phyloP scores from a whole-genome alignment of 2,329 filamentous ascomycete species.

The Claviceps monticola region DNA sequence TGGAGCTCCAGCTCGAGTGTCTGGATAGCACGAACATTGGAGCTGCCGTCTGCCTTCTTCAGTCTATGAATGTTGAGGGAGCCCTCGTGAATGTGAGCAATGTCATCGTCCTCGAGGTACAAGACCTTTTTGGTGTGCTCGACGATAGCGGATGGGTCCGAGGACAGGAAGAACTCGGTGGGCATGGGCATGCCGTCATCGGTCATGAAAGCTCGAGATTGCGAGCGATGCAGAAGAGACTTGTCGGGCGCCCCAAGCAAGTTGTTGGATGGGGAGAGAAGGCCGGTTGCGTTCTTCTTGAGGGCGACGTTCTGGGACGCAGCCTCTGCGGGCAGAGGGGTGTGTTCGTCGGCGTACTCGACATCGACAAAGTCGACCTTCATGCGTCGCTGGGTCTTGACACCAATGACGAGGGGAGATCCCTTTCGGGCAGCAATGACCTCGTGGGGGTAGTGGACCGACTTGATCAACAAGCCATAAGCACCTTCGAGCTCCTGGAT shows the following conservation, averaged over 20 bases:
- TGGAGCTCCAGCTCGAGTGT: constrained; percentile 97
- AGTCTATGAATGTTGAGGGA: constrained; percentile 98
- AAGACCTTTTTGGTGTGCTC: constrained; percentile 99
- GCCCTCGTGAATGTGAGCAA: constrained; percentile 98
- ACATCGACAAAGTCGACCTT: constrained; percentile 99
- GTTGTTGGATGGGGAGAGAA: constrained; percentile 46
- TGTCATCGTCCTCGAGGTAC: constrained; percentile 98
- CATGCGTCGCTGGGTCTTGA: constrained; percentile 96
- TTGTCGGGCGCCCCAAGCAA: constrained; percentile 89
- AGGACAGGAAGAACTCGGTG: constrained; percentile 98
- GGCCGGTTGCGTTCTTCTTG: constrained; percentile 67
- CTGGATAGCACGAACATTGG: constrained; percentile 95
- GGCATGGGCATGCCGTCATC: constrained; percentile 97
- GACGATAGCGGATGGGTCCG: constrained; percentile 93
- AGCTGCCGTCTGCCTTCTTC: constrained; percentile 90
- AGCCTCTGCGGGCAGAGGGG: constrained; percentile 75
- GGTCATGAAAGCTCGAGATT: constrained; percentile 96
- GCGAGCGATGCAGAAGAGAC: constrained; percentile 92
- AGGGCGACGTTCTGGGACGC: constrained; percentile 93
- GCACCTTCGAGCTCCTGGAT: constrained; percentile 97
- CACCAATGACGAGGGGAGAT: constrained; percentile 92
- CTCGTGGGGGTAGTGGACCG: constrained; percentile 95
- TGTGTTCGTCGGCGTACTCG: constrained; percentile 81
- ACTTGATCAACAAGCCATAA: constrained; percentile 95
- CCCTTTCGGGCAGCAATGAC: constrained; percentile 97